Conservation (phyloP, 805 yeast genomes). For the Metschnikowia kofuensis region DNA sequence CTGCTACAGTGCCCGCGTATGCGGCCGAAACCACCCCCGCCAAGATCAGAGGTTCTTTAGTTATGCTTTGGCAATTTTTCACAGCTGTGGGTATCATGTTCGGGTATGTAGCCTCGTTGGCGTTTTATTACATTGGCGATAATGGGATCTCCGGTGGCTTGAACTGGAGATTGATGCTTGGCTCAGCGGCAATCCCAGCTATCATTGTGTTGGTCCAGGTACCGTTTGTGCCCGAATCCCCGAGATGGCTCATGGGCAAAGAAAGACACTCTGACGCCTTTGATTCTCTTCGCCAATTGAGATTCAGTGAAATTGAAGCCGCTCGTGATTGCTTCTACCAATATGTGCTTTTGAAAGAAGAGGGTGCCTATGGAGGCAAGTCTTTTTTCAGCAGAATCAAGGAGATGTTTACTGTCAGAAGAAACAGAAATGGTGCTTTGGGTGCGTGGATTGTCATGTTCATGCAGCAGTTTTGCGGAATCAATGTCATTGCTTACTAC, state of each 20-base stretch:
- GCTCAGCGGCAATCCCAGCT: conserved; percentile 57
- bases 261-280: conserved; percentile 49
- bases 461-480: conserved; percentile 90
- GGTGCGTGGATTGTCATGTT: conserved; percentile 83
- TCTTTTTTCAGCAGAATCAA: conserved; percentile 46
- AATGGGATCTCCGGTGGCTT: conserved; percentile 44
- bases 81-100: conserved; percentile 73
- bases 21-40: conserved; percentile 30
- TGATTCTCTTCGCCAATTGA: conserved; percentile 44
- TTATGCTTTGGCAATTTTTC: conserved; percentile 72
- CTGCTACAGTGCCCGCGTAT: conserved; percentile 66
- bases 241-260: conserved; percentile 64
- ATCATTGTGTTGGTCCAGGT: conserved; percentile 50
- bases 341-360: conserved; percentile 57
- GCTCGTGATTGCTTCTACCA: conserved; percentile 66
- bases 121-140: conserved; percentile 52
- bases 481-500: conserved; percentile 84
- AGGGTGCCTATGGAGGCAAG: conserved; percentile 46
- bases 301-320: conserved; percentile 50
- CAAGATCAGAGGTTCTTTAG: conserved; percentile 61
- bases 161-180: conserved; percentile 66
- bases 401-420: conserved; percentile 66
- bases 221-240: conserved; percentile 63
- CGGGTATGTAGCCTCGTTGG: conserved; percentile 59
- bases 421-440: conserved; percentile 79